Conservation (phyloP, 805 yeast genomes). For the Cyberlindnera samutprakarnensis region DNA sequence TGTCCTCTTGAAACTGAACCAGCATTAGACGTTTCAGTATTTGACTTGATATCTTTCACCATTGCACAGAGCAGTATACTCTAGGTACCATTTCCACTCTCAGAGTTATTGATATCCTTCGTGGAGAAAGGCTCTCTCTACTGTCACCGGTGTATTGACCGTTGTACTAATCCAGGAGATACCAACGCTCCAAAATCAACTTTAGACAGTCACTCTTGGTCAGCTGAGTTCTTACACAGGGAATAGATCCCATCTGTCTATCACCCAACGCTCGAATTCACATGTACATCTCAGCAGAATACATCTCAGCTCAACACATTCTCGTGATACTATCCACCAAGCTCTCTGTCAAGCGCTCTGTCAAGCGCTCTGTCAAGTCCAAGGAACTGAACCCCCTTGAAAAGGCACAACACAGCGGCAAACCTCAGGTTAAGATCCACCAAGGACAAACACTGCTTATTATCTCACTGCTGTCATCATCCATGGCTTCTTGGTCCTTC, state of each 20-base stretch:
- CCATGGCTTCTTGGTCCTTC: too few species aligned
- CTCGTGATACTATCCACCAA: slow-evolving; percentile 74
- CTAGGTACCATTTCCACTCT: too few species aligned
- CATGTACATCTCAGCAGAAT: too few species aligned
- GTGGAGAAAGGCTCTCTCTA: too few species aligned
- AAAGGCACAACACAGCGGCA: slow-evolving; percentile 54
- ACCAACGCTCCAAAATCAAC: too few species aligned
- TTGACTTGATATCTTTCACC: slow-evolving; percentile 48
- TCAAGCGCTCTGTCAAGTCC: slow-evolving; percentile 54
- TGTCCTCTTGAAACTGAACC: slow-evolving; percentile 62
- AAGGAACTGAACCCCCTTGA: slow-evolving; percentile 69
- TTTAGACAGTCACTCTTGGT: slow-evolving; percentile 35
- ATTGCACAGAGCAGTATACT: too few species aligned
- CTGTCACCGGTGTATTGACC: too few species aligned
- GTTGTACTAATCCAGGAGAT: too few species aligned
- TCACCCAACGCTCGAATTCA: too few species aligned
- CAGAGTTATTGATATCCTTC: too few species aligned
- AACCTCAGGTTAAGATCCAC: slow-evolving; percentile 57
- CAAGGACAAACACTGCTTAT: slow-evolving; percentile 67
- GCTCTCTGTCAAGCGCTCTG: too few species aligned
- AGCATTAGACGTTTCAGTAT: slow-evolving; percentile 61
- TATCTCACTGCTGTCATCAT: too few species aligned
- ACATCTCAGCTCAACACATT: slow-evolving; percentile 71
- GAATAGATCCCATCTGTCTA: slow-evolving; percentile 74
- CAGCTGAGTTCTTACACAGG: slow-evolving; percentile 69